phyloP scores from a whole-genome alignment of 257 asterid species.

The Jasminum sambac region DNA sequence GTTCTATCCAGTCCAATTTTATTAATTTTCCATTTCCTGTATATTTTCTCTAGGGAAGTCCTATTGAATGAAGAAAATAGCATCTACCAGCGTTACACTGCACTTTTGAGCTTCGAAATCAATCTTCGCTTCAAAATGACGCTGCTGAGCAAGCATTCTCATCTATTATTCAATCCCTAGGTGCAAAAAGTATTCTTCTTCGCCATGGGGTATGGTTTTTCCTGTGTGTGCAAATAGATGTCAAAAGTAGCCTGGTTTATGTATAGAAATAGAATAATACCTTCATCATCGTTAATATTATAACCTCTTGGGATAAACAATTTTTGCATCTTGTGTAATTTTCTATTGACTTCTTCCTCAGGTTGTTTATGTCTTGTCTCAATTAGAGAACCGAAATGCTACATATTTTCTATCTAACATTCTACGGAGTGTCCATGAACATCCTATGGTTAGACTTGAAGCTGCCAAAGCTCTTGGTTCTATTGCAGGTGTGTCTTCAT shows the following conservation, averaged over 20 bases:
- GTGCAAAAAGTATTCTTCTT: constrained; percentile 79
- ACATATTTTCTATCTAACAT: constrained; percentile 67
- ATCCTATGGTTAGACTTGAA: constrained; percentile 97
- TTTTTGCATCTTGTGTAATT: no score
- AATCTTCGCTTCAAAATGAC: no score
- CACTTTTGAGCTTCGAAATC: constrained; percentile 90
- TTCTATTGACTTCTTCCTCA: no score
- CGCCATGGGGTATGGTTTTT: constrained; percentile 59
- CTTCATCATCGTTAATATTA: no score
- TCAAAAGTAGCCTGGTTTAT: no score
- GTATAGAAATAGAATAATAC: no score
- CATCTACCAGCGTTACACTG: constrained; percentile 90
- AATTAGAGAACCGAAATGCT: constrained; percentile 78
- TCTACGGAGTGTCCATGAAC: constrained; percentile 64
- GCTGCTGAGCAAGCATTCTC: constrained; percentile 67
- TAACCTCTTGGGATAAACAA: no score
- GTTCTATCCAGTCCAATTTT: constrained; percentile 3
- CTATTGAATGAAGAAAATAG: constrained; percentile 62
- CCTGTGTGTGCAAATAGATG: not conserved
- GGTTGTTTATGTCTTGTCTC: constrained; percentile 94
- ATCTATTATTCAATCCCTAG: constrained; percentile 73
- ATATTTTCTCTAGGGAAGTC: constrained; percentile 46
- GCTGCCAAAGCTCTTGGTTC: constrained; percentile 99
- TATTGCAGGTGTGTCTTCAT: constrained; percentile 60
- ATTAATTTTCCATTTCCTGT: constrained; percentile 17